Conservation (phyloP, 106 monocot species). For the Alisma plantagoaquatica region DNA sequence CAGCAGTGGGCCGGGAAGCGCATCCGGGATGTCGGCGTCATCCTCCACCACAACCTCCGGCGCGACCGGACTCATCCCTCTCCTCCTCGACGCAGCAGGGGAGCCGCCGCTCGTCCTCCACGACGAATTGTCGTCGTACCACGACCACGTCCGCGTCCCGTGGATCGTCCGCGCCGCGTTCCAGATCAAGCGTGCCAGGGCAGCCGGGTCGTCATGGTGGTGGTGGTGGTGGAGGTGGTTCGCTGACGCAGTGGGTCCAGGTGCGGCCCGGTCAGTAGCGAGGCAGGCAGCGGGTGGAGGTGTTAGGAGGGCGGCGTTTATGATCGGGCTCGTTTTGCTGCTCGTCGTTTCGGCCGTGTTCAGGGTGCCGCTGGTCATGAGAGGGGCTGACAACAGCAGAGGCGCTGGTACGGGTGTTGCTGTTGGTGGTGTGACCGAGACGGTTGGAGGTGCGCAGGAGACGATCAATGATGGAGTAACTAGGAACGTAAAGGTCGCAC, state of each 20-base stretch:
- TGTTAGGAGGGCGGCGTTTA: background rate
- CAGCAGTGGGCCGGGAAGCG: background rate
- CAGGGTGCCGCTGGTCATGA: background rate
- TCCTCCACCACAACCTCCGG: background rate
- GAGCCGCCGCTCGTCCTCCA: too few relatives aligned
- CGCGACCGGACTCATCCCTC: background rate
- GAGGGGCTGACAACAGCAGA: background rate
- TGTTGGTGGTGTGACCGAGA: too few relatives aligned
- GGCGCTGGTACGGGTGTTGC: background rate
- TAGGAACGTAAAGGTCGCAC: too few relatives aligned
- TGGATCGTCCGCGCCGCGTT: too few relatives aligned
- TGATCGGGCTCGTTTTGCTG: background rate
- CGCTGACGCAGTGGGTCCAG: background rate
- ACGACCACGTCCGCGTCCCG: too few relatives aligned
- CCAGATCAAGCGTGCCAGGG: too few relatives aligned
- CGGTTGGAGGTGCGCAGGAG: too few relatives aligned
- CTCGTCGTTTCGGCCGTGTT: background rate
- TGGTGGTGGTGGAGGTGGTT: background rate
- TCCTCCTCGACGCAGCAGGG: too few relatives aligned
- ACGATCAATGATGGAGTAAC: too few relatives aligned
- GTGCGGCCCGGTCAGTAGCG: background rate
- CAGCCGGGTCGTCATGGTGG: background rate
- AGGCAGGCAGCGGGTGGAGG: slow-evolving; percentile 1
- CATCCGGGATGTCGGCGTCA: background rate
- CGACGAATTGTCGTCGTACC: too few relatives aligned